Conservation (phyloP, 208 protist species). For the Leishmania mexicana region DNA sequence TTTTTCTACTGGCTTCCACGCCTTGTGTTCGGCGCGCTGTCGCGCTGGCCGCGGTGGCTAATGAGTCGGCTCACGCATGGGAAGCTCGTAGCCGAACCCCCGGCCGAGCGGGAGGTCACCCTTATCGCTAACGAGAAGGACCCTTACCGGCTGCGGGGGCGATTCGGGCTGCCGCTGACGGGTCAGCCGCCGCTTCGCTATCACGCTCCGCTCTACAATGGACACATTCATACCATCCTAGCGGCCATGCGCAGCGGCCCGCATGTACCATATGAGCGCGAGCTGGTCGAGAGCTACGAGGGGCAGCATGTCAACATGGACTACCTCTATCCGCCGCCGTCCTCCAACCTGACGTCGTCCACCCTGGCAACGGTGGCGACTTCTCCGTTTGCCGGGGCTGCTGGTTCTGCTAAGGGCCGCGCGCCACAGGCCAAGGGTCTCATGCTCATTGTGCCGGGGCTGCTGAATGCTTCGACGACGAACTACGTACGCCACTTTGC, state of each 20-base stretch:
- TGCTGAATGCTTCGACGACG: constrained; percentile 48
- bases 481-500: constrained; percentile 53
- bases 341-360: background rate
- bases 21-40: constrained; percentile 14
- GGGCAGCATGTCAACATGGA: constrained; percentile 56
- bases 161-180: constrained; percentile 23
- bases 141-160: constrained; percentile 19
- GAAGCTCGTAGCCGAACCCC: background rate
- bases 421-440: constrained; percentile 33
- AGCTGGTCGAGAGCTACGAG: constrained; percentile 34
- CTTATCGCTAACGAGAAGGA: constrained; percentile 15
- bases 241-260: constrained; percentile 25
- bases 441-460: constrained; percentile 61
- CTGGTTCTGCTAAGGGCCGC: background rate
- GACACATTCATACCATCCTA: constrained; percentile 56
- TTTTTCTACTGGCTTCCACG: constrained; percentile 38
- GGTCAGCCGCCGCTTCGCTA: constrained; percentile 31
- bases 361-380: background rate
- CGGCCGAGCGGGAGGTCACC: constrained; percentile 27
- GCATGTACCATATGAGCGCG: constrained; percentile 36
- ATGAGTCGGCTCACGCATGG: constrained; percentile 13
- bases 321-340: constrained; percentile 30
- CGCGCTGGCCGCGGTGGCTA: constrained; percentile 27
- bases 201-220: constrained; percentile 51
- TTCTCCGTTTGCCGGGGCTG: background rate